Evolutionary conservation across 2,329 filamentous ascomycete species (phyloP), one percentile per base, ranked within the genome.

Genomic region (Xylariales sp.): DNA sequence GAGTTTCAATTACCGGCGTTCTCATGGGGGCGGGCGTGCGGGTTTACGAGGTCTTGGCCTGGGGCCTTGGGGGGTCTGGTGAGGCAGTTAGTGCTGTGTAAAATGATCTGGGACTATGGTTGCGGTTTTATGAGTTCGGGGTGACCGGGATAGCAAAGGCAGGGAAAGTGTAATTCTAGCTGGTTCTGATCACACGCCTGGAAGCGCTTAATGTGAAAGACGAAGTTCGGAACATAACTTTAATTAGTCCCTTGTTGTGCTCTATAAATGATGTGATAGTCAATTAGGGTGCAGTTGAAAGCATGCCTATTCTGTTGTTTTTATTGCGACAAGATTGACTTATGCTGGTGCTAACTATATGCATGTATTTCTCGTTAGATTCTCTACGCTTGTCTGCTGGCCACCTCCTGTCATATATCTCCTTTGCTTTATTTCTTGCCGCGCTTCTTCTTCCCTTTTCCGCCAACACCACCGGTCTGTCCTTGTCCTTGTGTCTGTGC

Each of bases 401-500:
- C 23, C 2, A 12, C 16, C 18, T 32, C 10, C 32, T 57, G 48
- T 1, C 43, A 12, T 23, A 23, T 23, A 23, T 9, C 48, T 50
- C 41, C 63, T 34, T 28, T 16, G 4, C 34, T 57, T 10, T 82
- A 92, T 84, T 89, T 87, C 84, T 90, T 91, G 53, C 89, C 89
- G 81, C 90, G 91, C 81, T 90, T 91, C 82, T 91, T 91, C 82
- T 91, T 92, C 80, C 89, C 90, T 77, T 83, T 83, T 50, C 83
- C 79, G 50, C 78, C 79, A 68, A 74, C 75, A 62, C 74, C 79
- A 62, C 56, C 60, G 46, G 72, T 72, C 61, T 75, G 75, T 57
- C 72, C 72, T 67, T 78, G 75, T 64, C 65, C 72, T 49, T 75
- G 73, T 46, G 45, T 18, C 5, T 57, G 54, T 74, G 67, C 73